phyloP scores from a whole-genome alignment of 140 eudicot species.

The Oenanthe javanica region DNA sequence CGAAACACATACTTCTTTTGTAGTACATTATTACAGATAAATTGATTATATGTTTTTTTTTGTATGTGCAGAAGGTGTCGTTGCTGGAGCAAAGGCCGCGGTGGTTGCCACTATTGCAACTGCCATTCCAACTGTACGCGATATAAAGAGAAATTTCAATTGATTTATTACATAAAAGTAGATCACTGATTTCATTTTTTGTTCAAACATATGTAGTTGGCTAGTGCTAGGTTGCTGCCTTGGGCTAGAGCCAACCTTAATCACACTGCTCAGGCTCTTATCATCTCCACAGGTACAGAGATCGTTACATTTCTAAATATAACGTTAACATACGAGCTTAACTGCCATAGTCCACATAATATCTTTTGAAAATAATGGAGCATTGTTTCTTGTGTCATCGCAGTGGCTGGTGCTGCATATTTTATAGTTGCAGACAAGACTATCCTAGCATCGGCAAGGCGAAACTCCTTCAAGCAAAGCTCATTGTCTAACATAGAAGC shows the following conservation, averaged over 20 bases:
- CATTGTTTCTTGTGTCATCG: background rate
- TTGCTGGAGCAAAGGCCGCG: conserved; percentile 97
- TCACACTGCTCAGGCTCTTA: conserved; percentile 89
- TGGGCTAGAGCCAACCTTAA: conserved; percentile 92
- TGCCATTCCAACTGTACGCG: conserved; percentile 86
- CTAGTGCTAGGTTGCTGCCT: conserved; percentile 70
- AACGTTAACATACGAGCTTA: background rate
- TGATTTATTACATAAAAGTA: background rate
- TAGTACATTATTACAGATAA: background rate
- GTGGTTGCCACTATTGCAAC: conserved; percentile 74
- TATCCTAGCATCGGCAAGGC: conserved; percentile 61
- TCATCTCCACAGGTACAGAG: conserved; percentile 69
- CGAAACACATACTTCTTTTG: background rate
- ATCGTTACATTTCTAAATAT: background rate
- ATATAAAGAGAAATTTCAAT: background rate
- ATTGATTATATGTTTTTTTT: background rate
- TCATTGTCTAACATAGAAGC: background rate
- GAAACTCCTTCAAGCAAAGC: conserved; percentile 57
- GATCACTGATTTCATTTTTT: background rate
- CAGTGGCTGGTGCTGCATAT: conserved; percentile 91
- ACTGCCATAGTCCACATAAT: background rate
- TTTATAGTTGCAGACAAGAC: conserved; percentile 95
- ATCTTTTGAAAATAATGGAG: background rate
- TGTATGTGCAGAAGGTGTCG: conserved; percentile 63
- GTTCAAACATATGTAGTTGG: conserved; percentile 38